Percentiles rank a stretch among this genome's conserved stretches.
phyloP scores from a whole-genome alignment of 192 early-diverging fungal species.

The Mortierella hygrophila region DNA sequence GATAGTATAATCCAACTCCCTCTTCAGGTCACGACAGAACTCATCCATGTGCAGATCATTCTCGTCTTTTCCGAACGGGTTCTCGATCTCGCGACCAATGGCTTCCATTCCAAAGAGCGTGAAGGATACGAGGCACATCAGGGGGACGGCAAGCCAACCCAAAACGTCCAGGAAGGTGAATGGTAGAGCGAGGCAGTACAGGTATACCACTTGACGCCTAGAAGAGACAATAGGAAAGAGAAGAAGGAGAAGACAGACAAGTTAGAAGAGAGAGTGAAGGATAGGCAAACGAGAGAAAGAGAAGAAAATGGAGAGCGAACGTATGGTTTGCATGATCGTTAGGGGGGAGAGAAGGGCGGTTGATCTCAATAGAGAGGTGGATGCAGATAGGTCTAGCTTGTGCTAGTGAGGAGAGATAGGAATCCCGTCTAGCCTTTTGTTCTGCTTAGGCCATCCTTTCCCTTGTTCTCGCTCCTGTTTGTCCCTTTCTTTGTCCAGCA shows the following conservation, averaged over 20 bases:
- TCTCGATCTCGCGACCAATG: conserved; percentile 84
- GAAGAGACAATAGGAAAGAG: not conserved
- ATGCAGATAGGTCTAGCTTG: not conserved
- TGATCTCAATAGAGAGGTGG: not conserved
- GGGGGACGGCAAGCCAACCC: conserved; percentile 66
- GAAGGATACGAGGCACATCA: conserved; percentile 73
- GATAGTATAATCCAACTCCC: conserved; percentile 66
- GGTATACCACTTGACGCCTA: conserved; percentile 71
- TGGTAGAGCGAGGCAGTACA: conserved; percentile 72
- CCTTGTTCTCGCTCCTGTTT: not conserved
- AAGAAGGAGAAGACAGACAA: not conserved
- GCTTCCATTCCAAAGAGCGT: conserved; percentile 83
- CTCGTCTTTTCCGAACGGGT: conserved; percentile 72
- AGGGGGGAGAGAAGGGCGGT: not conserved
- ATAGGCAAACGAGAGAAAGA: not conserved
- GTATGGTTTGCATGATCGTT: not conserved
- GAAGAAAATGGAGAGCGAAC: not conserved
- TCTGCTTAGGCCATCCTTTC: not conserved
- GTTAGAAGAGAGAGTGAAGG: not conserved
- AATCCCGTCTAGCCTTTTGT: not conserved
- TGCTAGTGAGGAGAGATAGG: not conserved
- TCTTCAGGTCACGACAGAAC: conserved; percentile 64
- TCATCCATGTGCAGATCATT: conserved; percentile 69
- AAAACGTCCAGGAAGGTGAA: conserved; percentile 68
- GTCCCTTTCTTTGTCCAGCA: not conserved